Conservation (phyloP, 805 yeast genomes). For the Phaffomyces thermotolerans region DNA sequence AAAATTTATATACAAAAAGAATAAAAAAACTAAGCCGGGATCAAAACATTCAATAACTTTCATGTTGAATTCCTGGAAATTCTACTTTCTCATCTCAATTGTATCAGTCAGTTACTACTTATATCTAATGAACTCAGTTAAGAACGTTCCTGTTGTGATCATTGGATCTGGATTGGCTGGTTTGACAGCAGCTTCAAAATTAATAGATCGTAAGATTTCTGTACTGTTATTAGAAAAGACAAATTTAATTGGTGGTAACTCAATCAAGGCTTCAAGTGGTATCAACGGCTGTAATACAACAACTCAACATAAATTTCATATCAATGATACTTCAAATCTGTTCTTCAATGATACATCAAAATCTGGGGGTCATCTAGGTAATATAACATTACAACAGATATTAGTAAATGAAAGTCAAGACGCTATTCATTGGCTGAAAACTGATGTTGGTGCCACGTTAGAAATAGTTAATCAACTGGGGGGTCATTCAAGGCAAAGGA, state of each 20-base stretch:
- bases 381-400: conserved; percentile 49
- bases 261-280: conserved; percentile 56
- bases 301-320: conserved; percentile 41
- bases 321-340: conserved; percentile 49
- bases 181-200: conserved; percentile 55
- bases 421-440: conserved; percentile 71
- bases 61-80: not conserved
- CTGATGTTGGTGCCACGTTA: conserved; percentile 52
- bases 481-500: conserved; percentile 75
- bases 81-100: not conserved
- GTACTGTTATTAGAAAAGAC: conserved; percentile 45
- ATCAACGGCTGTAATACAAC: conserved; percentile 65
- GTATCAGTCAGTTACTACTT: not conserved
- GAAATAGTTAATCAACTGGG: conserved; percentile 70
- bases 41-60: too few relatives aligned
- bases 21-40: too few relatives aligned
- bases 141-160: conserved; percentile 32
- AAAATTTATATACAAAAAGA: too few relatives aligned
- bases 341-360: conserved; percentile 61
- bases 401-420: conserved; percentile 54
- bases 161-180: conserved; percentile 83
- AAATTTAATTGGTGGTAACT: conserved; percentile 47
- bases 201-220: conserved; percentile 33
- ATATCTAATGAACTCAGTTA: not conserved
- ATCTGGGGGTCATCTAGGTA: conserved; percentile 58